Evolutionary conservation across 1,139 yeast species (phyloP).

Genomic region (Geotrichum carabidarum): DNA sequence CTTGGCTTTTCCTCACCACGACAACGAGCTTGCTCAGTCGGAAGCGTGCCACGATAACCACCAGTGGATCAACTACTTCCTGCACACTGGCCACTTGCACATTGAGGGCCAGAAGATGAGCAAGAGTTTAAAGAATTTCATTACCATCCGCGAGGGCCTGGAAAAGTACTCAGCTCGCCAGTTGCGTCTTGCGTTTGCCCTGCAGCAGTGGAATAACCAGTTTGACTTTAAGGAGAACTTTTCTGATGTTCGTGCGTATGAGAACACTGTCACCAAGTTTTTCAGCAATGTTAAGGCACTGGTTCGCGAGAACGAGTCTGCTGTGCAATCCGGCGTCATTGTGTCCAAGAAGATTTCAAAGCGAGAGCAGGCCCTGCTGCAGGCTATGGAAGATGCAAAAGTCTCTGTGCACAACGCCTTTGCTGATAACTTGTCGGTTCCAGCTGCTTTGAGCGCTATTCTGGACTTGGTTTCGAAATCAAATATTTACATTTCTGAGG

Average conservation of each 20-base stretch:
- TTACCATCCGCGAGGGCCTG: slow-evolving; percentile 89
- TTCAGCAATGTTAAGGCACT: slow-evolving; percentile 81
- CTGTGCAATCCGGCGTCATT: slow-evolving; percentile 52
- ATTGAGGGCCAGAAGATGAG: slow-evolving; percentile 98
- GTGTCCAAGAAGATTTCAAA: slow-evolving; percentile 51
- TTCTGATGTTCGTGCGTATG: slow-evolving; percentile 70
- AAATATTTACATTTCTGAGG: slow-evolving; percentile 62
- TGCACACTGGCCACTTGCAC: slow-evolving; percentile 96
- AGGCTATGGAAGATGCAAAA: slow-evolving; percentile 52
- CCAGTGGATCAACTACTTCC: slow-evolving; percentile 95
- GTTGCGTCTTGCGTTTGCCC: slow-evolving; percentile 81
- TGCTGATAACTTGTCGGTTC: slow-evolving; percentile 82
- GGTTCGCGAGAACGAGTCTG: slow-evolving; percentile 49
- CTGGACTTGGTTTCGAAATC: slow-evolving; percentile 64
- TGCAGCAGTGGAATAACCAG: slow-evolving; percentile 88
- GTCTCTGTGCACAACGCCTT: slow-evolving; percentile 68
- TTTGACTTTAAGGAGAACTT: slow-evolving; percentile 81
- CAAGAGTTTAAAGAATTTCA: slow-evolving; percentile 87
- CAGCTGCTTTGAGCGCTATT: slow-evolving; percentile 61
- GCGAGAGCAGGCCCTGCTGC: slow-evolving; percentile 52
- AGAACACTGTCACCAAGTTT: slow-evolving; percentile 69
- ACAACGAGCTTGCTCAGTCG: slow-evolving; percentile 93
- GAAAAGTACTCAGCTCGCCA: slow-evolving; percentile 68
- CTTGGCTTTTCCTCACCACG: slow-evolving; percentile 98
- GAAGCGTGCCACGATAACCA: slow-evolving; percentile 85